Percentiles rank a stretch among this genome's conserved stretches.
These are phyloP conservation scores for Candida glucosophila DNA, from an alignment of 1,139 yeast genomes.

Conservation along the genomic window DNA sequence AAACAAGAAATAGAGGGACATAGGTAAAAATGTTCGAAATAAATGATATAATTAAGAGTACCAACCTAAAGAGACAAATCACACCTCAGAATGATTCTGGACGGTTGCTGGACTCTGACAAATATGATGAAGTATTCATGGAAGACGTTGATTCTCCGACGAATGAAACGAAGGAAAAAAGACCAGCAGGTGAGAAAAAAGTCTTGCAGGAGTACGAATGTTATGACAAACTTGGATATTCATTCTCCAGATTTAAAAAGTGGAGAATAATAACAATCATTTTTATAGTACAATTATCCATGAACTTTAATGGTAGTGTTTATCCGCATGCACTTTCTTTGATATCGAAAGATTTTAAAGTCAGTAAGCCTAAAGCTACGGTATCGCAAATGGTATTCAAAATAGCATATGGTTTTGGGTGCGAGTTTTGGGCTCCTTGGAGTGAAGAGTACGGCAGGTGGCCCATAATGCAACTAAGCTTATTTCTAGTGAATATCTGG, in stretches of 20 bases:
- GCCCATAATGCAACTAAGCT: constrained; percentile 23
- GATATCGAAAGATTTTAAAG: constrained; percentile 18
- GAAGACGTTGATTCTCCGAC: too few relatives aligned
- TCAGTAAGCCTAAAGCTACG: constrained; percentile 20
- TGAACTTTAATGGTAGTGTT: constrained; percentile 27
- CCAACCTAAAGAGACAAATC: too few relatives aligned
- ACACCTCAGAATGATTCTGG: too few relatives aligned
- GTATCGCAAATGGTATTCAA: constrained; percentile 24
- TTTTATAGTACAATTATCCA: constrained; percentile 25
- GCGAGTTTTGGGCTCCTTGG: constrained; percentile 34
- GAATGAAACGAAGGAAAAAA: too few relatives aligned
- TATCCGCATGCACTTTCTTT: constrained; percentile 20
- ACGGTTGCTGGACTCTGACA: too few relatives aligned
- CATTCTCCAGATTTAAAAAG: constrained; percentile 17
- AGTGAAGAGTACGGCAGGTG: constrained; percentile 27
- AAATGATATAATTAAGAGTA: too few relatives aligned
- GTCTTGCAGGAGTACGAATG: constrained; percentile 22
- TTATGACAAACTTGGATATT: constrained; percentile 21
- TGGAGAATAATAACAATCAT: constrained; percentile 23
- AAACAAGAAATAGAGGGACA: too few relatives aligned
- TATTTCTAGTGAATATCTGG: constrained; percentile 26
- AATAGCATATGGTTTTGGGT: constrained; percentile 26
- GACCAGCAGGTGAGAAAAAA: constrained; percentile 7
- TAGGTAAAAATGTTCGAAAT: too few relatives aligned
- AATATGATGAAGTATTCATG: too few relatives aligned